Evolutionary conservation across 345 rosid species (phyloP).

Genomic region (Bruguiera gymnorhiza): DNA sequence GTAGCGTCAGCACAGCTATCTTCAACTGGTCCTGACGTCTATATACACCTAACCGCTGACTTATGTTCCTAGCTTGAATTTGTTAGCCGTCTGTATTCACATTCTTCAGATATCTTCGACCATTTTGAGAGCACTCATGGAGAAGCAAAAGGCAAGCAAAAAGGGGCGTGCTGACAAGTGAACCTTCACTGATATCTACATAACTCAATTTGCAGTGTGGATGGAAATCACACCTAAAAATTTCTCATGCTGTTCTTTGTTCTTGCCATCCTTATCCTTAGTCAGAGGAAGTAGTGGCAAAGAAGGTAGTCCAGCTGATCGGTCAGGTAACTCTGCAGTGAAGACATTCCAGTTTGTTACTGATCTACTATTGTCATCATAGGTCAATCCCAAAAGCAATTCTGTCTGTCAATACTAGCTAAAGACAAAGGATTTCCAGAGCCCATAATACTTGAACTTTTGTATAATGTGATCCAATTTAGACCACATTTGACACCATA

Average conservation of each 20-base stretch:
- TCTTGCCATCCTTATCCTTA: conserved; percentile 57
- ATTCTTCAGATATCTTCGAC: conserved; percentile 12
- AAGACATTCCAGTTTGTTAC: neutral
- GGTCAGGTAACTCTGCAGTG: conserved; percentile 75
- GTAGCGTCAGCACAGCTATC: conserved; percentile 40
- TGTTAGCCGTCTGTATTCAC: conserved; percentile 8
- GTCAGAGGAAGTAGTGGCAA: conserved; percentile 52
- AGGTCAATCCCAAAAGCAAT: neutral
- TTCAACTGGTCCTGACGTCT: conserved; percentile 38
- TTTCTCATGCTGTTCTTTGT: conserved; percentile 81
- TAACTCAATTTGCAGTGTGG: conserved; percentile 64
- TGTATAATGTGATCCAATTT: too few relatives aligned
- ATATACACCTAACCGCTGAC: conserved; percentile 20
- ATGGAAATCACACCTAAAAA: conserved; percentile 63
- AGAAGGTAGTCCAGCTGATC: conserved; percentile 44
- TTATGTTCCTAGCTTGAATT: conserved; percentile 15
- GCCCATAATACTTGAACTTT: too few relatives aligned
- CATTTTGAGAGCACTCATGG: neutral
- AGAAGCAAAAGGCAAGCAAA: neutral
- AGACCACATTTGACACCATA: too few relatives aligned
- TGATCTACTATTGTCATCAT: neutral
- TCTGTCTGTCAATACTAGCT: too few relatives aligned
- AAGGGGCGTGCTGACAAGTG: neutral
- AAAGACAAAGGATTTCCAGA: too few relatives aligned
- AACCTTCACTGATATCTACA: conserved; percentile 4